phyloP scores from a whole-genome alignment of 1,284 basidiomycete genomes.

The Meripilus lineatus region DNA sequence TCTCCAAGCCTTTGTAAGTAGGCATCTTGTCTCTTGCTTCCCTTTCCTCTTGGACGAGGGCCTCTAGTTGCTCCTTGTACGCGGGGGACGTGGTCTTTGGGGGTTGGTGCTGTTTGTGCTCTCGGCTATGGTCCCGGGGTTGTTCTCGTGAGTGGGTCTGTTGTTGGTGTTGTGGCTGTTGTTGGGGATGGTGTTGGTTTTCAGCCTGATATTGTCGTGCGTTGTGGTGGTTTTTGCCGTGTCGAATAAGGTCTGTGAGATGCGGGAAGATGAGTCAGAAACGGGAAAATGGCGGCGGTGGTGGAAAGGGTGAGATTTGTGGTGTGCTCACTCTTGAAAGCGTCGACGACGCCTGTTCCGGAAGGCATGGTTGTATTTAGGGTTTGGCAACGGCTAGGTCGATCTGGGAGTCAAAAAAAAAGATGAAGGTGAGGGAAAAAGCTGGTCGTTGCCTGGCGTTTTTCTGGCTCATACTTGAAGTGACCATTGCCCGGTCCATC shows the following conservation, averaged over 20 bases:
- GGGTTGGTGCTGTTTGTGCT: slow-evolving; percentile 27
- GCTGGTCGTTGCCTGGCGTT: slow-evolving; percentile 2
- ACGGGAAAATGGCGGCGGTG: too few relatives aligned
- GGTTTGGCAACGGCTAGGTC: too few relatives aligned
- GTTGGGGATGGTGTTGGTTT: slow-evolving; percentile 25
- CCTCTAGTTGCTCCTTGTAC: slow-evolving; percentile 59
- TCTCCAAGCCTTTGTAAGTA: slow-evolving; percentile 79
- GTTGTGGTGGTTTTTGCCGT: slow-evolving; percentile 68
- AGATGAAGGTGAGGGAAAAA: slow-evolving; percentile 8
- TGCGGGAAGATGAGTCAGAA: slow-evolving; percentile 5
- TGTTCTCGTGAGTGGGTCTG: slow-evolving; percentile 24
- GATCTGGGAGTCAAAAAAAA: too few relatives aligned
- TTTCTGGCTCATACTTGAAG: background rate
- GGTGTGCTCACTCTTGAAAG: slow-evolving; percentile 32
- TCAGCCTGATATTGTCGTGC: slow-evolving; percentile 31
- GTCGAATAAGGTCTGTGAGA: slow-evolving; percentile 74
- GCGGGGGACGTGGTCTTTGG: slow-evolving; percentile 27
- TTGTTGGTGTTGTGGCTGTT: slow-evolving; percentile 26
- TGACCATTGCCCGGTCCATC: too few relatives aligned
- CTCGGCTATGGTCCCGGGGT: slow-evolving; percentile 14
- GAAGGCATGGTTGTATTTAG: slow-evolving; percentile 27
- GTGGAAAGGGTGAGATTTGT: background rate
- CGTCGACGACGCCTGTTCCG: slow-evolving; percentile 31
- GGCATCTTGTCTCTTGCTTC: slow-evolving; percentile 78
- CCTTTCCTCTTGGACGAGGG: slow-evolving; percentile 77